Conservation (phyloP, 176 grass and related monocot species). For the Eragrostis nindensis region DNA sequence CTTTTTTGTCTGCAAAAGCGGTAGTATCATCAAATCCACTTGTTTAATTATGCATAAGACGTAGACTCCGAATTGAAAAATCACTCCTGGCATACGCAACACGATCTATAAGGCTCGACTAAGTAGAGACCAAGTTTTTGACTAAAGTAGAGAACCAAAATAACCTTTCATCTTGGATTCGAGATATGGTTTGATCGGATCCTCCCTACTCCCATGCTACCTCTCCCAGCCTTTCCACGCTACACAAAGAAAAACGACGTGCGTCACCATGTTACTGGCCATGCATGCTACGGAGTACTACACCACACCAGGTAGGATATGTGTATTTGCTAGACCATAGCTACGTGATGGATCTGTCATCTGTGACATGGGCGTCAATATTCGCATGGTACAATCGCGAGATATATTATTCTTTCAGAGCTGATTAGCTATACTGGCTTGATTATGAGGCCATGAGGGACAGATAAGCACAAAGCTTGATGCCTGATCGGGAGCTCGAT, state of each 20-base stretch:
- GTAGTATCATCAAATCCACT: constrained; percentile 29
- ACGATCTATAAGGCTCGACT: background rate
- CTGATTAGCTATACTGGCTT: background rate
- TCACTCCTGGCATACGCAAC: background rate
- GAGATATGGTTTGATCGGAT: constrained; percentile 42
- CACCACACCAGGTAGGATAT: too few species aligned
- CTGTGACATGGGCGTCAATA: constrained; percentile 25
- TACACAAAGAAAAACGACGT: constrained; percentile 31
- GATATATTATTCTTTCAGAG: background rate
- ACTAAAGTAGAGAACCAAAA: background rate
- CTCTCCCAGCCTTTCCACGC: constrained; percentile 7
- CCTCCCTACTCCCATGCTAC: constrained; percentile 12
- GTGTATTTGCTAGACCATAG: too few species aligned
- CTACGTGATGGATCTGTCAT: constrained; percentile 17
- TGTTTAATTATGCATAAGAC: background rate
- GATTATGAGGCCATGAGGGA: background rate
- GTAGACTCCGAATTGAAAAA: background rate
- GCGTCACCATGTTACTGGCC: constrained; percentile 17
- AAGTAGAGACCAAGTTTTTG: background rate
- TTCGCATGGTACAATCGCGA: constrained; percentile 10
- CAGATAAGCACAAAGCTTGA: constrained; percentile 35
- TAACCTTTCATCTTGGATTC: constrained; percentile 30
- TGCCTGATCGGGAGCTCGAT: constrained; percentile 28
- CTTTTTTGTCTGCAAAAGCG: background rate
- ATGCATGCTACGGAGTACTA: background rate